Evolutionary conservation across 768 basidiomycete species (phyloP), one percentile per base, ranked within the genome.

Genomic region (Termitomyces sp.): DNA sequence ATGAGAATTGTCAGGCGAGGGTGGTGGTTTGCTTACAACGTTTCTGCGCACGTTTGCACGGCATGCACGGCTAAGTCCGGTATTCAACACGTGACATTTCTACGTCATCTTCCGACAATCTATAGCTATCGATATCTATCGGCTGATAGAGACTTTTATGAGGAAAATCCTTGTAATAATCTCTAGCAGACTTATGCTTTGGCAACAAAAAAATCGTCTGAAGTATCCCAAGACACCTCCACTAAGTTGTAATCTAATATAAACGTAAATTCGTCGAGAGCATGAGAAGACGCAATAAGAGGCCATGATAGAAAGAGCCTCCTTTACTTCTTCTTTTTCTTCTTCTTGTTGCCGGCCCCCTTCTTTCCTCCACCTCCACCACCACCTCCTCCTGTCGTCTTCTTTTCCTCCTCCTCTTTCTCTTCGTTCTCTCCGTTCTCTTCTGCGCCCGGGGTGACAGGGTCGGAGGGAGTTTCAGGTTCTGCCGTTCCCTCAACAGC

Each of bases 1-100:
- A 36, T 54, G 45, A 23, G 10, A 15, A 39, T 22, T 18, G 38
- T 45, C 40, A 52, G 38, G 36, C 36, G 56, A 60, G 57, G 61
- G 57, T 63, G 64, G 51, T 64, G 65, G 64, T 68, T 63, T 66
- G 63, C 64, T 66, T 65, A 56, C 61, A 66, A 60, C 49, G n/a
- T 56, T 43, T 29, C 38, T 31, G 43, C 48, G 41, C 47, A 39
- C 60, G 60, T 58, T 53, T 35, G 50, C 51, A 56, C 58, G 53
- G 53, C 58, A 57, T 57, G 50, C 49, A 12, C 58, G 63, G 63
- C 53, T 38, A 32, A 47, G n/a, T 43, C 60, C 60, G 63, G 29
- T 29, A 5, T 3, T 20, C 6, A n/a, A 9, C 52, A 54, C 42
- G 53, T 46, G 20, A 46, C n/a, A 5, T 35, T 15, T 3, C 5